Evolutionary conservation across 495 filamentous ascomycete genomes (phyloP).

Genomic region (Platismatia glauca): DNA sequence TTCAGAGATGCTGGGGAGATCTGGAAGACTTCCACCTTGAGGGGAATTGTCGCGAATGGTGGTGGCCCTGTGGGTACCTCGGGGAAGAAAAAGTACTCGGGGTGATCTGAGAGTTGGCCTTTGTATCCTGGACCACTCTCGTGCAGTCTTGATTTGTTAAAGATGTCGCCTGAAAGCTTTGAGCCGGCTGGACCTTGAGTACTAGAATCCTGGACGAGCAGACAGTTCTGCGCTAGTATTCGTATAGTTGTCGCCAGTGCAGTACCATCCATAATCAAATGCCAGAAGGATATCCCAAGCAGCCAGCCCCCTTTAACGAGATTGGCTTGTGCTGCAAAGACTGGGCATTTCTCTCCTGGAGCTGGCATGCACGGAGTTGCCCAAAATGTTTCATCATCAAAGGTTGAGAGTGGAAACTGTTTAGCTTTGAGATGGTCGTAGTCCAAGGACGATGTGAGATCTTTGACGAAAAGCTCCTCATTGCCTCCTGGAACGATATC

Average conservation of each 20-base stretch:
- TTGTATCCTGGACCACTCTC: not conserved
- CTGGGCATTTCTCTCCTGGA: constrained; percentile 26
- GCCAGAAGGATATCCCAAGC: constrained; percentile 26
- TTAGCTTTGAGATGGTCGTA: constrained; percentile 30
- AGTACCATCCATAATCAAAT: constrained; percentile 32
- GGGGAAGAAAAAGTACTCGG: constrained; percentile 2
- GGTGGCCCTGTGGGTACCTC: not conserved
- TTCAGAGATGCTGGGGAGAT: constrained; percentile 4
- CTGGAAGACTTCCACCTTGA: constrained; percentile 1
- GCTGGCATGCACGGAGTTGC: constrained; percentile 28
- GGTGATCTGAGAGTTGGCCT: constrained; percentile 7
- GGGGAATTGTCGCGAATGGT: not conserved
- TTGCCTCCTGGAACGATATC: constrained; percentile 1
- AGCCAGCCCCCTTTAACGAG: constrained; percentile 30
- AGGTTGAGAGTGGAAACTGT: constrained; percentile 28
- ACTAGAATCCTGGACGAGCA: constrained; percentile 1
- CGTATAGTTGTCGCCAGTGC: constrained; percentile 29
- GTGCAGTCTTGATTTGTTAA: not conserved
- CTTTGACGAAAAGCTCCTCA: constrained; percentile 25
- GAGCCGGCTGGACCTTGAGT: not conserved
- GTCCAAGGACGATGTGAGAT: constrained; percentile 26
- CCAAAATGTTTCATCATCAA: constrained; percentile 29
- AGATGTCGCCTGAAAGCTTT: not conserved
- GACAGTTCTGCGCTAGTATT: constrained; percentile 33
- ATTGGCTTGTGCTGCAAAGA: constrained; percentile 31